Percentiles rank a stretch among this genome's conserved stretches.
Conservation (phyloP, 768 basidiomycete species). For the Amanita fuliginea region DNA sequence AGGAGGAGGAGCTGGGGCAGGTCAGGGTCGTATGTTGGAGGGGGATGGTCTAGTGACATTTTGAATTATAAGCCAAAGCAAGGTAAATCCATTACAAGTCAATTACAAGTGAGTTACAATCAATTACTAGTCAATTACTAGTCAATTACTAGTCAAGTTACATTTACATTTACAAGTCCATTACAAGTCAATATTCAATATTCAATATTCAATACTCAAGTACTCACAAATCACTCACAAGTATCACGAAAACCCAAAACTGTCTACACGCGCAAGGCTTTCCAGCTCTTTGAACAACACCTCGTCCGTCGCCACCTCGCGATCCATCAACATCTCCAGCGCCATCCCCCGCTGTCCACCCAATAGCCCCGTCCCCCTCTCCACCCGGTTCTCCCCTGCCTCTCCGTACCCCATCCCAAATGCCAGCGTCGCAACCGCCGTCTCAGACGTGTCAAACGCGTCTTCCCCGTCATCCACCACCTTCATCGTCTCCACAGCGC, state of each 20-base stretch:
- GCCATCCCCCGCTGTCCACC: conserved; percentile 62
- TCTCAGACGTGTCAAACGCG: conserved; percentile 56
- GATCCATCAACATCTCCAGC: conserved; percentile 61
- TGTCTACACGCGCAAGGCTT: conserved; percentile 65
- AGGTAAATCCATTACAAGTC: too few species aligned
- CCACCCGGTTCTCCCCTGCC: conserved; percentile 48
- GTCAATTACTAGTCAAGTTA: too few species aligned
- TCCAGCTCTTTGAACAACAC: conserved; percentile 72
- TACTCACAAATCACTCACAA: too few species aligned
- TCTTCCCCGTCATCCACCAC: conserved; percentile 69
- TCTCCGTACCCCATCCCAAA: conserved; percentile 87
- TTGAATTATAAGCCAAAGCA: too few species aligned
- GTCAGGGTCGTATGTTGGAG: conserved; percentile 13
- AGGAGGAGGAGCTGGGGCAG: conserved; percentile 63
- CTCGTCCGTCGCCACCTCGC: conserved; percentile 51
- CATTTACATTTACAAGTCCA: too few species aligned
- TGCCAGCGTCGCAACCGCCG: conserved; percentile 48
- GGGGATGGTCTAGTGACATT: not conserved
- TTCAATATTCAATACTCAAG: too few species aligned
- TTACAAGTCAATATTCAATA: too few species aligned
- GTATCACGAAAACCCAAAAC: conserved; percentile 14
- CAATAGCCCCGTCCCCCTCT: conserved; percentile 67
- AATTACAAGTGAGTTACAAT: too few species aligned
- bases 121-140: too few species aligned
- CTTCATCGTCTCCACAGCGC: conserved; percentile 71